Evolutionary conservation across 2,329 filamentous ascomycete genomes (phyloP), one percentile per base, ranked within the genome.

Genomic region (Graphium sp.): DNA sequence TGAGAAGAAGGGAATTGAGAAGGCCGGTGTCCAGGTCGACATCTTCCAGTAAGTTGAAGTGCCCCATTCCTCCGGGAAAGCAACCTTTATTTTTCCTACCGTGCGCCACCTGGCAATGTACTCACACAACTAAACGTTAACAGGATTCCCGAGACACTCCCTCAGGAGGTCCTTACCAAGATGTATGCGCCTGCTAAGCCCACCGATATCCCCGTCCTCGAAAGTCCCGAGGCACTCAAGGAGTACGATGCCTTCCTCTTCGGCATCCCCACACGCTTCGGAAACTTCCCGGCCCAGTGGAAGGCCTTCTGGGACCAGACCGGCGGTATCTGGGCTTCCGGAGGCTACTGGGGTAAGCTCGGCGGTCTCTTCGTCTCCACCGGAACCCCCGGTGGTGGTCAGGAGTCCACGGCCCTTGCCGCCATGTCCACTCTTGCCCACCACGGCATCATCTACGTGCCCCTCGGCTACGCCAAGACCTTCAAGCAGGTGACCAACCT

Each of bases 241-340:
- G 38, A 60, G 30, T 95, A 91, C 60, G 85, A 95, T 47, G 89
- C 62, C 40, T 75, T 94, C 62, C 74, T 98, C 38, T 68, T 95
- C 44, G 89, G 89, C 40, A 89, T 95, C 52, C 89, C 89, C 34
- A 98, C 89, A 29, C 73, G 89, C 41, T 98, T 82, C 60, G 89
- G 89, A 44, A 95, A 91, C 72, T 93, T 93, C 67, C 85, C 87
- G 27, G 81, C 77, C 12, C 89, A 98, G 60, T 94, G 80, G 80
- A 94, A 89, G 66, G 48, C 72, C 23, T 87, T 84, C 66, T 91
- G 84, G 80, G 89, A 98, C 63, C 68, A 70, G 56, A 85, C 83
- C 15, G 87, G 87, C 46, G 63, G 67, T 41, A 79, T 89, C 54
- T 95, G 89, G 89, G 57, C 65, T 35, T 52, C 56, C 10, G 87